These are phyloP conservation scores for Adansonia gregorii DNA, from an alignment of 441 rosid species.

Conservation along the genomic window DNA sequence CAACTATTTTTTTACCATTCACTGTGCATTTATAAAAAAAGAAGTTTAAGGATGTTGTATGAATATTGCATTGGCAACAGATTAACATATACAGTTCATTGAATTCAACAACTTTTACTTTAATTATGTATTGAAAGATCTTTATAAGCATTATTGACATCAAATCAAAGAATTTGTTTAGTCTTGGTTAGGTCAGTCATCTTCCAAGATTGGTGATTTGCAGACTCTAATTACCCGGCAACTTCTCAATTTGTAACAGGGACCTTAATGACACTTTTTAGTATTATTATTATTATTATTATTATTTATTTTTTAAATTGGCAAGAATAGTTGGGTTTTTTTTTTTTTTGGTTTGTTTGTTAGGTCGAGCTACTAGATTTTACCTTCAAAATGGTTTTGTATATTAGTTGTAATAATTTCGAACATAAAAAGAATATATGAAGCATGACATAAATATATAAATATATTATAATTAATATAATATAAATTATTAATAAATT, in stretches of 20 bases:
- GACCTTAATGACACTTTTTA: background rate
- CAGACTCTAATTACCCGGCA: background rate
- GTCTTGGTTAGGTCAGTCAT: slow-evolving; percentile 23
- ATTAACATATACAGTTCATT: background rate
- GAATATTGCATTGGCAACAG: background rate
- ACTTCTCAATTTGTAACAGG: slow-evolving; percentile 13
- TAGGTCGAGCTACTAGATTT: background rate
- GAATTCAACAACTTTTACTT: background rate
- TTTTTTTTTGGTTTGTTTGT: background rate
- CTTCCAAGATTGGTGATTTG: slow-evolving; percentile 16
- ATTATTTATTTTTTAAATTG: background rate
- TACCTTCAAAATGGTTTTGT: too few relatives aligned
- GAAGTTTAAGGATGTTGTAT: too few relatives aligned
- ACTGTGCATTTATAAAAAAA: too few relatives aligned
- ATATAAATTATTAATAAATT: too few relatives aligned
- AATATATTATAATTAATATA: too few relatives aligned
- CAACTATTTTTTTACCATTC: too few relatives aligned
- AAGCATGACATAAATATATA: too few relatives aligned
- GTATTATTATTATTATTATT: too few relatives aligned
- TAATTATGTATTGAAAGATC: background rate
- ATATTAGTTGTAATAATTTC: too few relatives aligned
- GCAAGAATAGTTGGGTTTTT: background rate
- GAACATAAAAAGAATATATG: too few relatives aligned
- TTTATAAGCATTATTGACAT: background rate
- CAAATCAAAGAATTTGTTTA: background rate